These are phyloP conservation scores for Platanus orientalis DNA, from an alignment of 164 flowering plant genomes.

Conservation along the genomic window DNA sequence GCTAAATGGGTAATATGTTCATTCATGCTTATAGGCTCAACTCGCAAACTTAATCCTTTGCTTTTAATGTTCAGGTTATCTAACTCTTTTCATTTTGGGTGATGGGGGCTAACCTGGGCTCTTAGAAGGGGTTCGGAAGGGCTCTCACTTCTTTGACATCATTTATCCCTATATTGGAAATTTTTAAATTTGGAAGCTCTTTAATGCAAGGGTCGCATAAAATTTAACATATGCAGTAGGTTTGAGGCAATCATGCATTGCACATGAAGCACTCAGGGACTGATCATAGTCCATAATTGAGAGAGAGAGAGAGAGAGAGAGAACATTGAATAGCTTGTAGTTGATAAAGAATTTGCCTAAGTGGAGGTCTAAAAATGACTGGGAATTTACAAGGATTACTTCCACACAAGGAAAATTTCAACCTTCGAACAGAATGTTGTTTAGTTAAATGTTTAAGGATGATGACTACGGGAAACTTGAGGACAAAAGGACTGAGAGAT, in stretches of 20 bases:
- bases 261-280: too few relatives aligned
- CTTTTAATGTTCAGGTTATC: neutral
- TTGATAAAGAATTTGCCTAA: neutral
- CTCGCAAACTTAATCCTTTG: neutral
- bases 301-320: too few relatives aligned
- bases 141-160: neutral
- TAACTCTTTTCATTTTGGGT: neutral
- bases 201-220: neutral
- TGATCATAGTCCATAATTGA: too few relatives aligned
- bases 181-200: neutral
- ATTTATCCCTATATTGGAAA: neutral
- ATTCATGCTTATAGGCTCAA: neutral
- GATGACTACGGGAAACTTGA: too few relatives aligned
- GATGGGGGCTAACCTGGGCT: neutral
- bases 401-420: neutral
- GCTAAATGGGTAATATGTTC: slow-evolving; percentile 26
- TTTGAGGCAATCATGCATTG: too few relatives aligned
- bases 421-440: too few relatives aligned
- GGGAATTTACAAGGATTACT: neutral
- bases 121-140: neutral
- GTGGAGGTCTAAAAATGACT: neutral
- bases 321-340: neutral
- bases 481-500: too few relatives aligned
- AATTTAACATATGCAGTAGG: neutral
- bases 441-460: too few relatives aligned